Percentiles rank a stretch among this genome's conserved stretches.
These are phyloP conservation scores for Colletotrichum navitas DNA, from an alignment of 2,329 filamentous ascomycete species.

Conservation along the genomic window DNA sequence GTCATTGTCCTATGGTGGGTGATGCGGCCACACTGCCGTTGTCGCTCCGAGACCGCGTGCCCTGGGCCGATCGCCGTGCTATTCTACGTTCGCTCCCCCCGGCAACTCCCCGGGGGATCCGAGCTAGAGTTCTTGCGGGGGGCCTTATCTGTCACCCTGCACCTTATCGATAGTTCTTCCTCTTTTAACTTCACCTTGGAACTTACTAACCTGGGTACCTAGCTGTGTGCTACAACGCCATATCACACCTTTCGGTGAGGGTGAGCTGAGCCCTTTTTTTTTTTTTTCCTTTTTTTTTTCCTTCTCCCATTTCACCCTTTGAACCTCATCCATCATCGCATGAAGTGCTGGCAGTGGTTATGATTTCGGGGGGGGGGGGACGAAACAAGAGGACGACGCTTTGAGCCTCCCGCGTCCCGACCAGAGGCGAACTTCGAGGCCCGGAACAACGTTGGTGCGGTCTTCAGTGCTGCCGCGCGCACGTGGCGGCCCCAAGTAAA, in stretches of 20 bases:
- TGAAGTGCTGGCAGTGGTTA: not conserved
- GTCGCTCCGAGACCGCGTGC: not conserved
- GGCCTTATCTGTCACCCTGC: not conserved
- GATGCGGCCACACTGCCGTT: slow-evolving; percentile 5
- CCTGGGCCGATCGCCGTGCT: not conserved
- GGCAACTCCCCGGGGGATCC: not conserved
- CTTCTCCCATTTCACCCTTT: not conserved
- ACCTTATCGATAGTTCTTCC: not conserved
- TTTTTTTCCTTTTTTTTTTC: not conserved
- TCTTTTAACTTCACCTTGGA: not conserved
- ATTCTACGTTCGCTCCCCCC: not conserved
- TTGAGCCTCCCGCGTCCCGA: slow-evolving; percentile 28
- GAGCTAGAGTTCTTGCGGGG: not conserved
- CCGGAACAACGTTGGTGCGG: slow-evolving; percentile 40
- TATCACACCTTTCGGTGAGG: not conserved
- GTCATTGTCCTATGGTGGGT: slow-evolving; percentile 1
- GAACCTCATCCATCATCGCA: not conserved
- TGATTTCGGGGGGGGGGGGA: not conserved
- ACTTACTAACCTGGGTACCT: not conserved
- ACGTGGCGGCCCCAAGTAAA: slow-evolving; percentile 14
- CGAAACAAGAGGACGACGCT: slow-evolving; percentile 23
- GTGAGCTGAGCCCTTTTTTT: not conserved
- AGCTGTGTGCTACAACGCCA: not conserved
- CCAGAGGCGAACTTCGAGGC: slow-evolving; percentile 6
- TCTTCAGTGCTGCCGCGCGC: slow-evolving; percentile 6